phyloP scores from a whole-genome alignment of 306 rosid genomes.

The Hylodesmum podocarpum region DNA sequence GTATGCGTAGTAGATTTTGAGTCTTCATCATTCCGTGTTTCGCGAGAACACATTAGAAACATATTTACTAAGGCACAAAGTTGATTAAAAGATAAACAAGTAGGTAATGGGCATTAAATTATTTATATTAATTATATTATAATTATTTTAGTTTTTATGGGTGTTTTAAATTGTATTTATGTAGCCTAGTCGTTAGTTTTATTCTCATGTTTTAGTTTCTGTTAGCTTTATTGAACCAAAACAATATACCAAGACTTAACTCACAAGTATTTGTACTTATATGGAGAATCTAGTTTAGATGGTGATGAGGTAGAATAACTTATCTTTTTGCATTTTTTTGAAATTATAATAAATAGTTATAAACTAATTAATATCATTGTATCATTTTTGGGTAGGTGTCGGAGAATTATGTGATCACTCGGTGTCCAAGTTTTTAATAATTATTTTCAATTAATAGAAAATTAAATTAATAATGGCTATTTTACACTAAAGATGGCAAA shows the following conservation, averaged over 20 bases:
- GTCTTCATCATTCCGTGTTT: too few relatives aligned
- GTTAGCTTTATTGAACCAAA: not conserved
- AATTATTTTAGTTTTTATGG: too few relatives aligned
- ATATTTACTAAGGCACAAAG: not conserved
- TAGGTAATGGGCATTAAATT: not conserved
- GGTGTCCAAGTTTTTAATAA: too few relatives aligned
- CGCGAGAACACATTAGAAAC: not conserved
- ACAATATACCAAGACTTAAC: not conserved
- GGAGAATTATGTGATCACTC: too few relatives aligned
- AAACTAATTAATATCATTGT: too few relatives aligned
- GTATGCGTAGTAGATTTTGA: not conserved
- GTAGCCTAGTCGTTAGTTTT: too few relatives aligned
- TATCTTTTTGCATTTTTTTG: not conserved
- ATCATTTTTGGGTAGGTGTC: too few relatives aligned
- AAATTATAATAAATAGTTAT: not conserved
- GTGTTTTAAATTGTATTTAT: too few relatives aligned
- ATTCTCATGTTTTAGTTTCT: not conserved
- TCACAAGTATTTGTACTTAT: not conserved
- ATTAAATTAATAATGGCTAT: too few relatives aligned
- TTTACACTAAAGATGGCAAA: too few relatives aligned
- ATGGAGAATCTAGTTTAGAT: not conserved
- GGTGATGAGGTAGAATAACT: not conserved
- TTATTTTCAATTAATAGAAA: too few relatives aligned
- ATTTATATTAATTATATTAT: not conserved
- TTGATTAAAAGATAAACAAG: not conserved